Base-by-base conservation (phyloP, 345 rosid species). In the Salix koriyanagi region DNA sequence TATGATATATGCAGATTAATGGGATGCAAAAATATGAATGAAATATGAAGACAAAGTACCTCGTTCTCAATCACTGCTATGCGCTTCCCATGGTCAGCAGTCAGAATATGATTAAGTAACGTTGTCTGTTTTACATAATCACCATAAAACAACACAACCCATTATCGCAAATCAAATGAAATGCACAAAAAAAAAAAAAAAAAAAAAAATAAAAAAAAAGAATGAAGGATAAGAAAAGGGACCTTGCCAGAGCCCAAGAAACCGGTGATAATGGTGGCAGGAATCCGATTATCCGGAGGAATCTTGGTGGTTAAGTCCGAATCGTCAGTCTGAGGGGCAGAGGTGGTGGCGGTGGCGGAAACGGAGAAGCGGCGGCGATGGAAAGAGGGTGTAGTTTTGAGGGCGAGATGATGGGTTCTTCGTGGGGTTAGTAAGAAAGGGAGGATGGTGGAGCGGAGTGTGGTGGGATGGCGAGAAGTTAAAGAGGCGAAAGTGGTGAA, bases 181-280 rank as follows among this genome's bases (percentile, higher is more conserved):
- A 34, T 30, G 69, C 41, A 66, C 2, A 41, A 34, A 66, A 14
- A 32, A 4, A 66, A 66, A 64, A 7, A 60, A 28, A 28, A 30
- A 30, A 30, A 60, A 28, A 28, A 30, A 30, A 30, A 2, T 2
- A 30, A 30, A 14, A 25, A 42, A 23, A 58, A 5, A 44, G n/a
- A 44, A n/a, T 28, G 39, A 6, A 7, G 16, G 9, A 30, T 6
- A 62, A 26, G 7, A 26, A 26, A 79, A 69, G 2, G 41, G 21
- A 94, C 98, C 94, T 95, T 91, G 60, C 98, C 98, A 34, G 99
- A 96, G 36, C 99, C 99, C 72, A 96, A 76, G 70, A 96, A 93
- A 3, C 99, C 98, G 0, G 99, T 96, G 70, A 96, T 93, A 58
- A 96, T 91, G 15, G 99, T 91, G 68, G 99, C 99, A 25, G 98